phyloP scores from a whole-genome alignment of 257 asterid species.

The Hygrophila difformis region DNA sequence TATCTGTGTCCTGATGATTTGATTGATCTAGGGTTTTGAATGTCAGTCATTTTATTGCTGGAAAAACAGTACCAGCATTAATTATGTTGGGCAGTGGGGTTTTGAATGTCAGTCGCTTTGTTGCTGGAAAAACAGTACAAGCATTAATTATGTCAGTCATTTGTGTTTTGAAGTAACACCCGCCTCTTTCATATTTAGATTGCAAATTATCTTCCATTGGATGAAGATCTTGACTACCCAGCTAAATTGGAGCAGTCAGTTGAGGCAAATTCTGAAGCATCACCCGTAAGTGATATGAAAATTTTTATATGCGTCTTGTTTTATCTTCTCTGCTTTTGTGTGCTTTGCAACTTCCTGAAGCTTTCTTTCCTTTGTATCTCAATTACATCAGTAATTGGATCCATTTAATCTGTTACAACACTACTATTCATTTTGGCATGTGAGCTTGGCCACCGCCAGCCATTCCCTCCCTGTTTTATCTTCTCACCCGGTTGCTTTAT shows the following conservation, averaged over 20 bases:
- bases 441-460: not conserved
- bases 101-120: too few relatives aligned
- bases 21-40: not conserved
- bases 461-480: conserved; percentile 12
- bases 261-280: conserved; percentile 44
- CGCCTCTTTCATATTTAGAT: conserved; percentile 41
- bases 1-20: not conserved
- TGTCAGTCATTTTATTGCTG: too few relatives aligned
- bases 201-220: conserved; percentile 83
- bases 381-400: too few relatives aligned
- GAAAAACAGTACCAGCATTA: too few relatives aligned
- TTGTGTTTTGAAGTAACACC: conserved; percentile 12
- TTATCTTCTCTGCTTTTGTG: conserved; percentile 7
- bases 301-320: conserved; percentile 5
- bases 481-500: too few relatives aligned
- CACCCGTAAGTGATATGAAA: conserved; percentile 66
- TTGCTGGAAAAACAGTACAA: not conserved
- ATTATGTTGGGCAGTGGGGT: too few relatives aligned
- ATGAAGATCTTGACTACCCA: conserved; percentile 88
- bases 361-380: too few relatives aligned
- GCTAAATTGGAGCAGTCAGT: conserved; percentile 75
- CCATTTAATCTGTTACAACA: conserved; percentile 1
- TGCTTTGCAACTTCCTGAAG: conserved; percentile 7
- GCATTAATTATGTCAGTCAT: not conserved
- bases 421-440: conserved; percentile 7